Conservation (phyloP, 345 rosid species). For the Dimocarpus longan region DNA sequence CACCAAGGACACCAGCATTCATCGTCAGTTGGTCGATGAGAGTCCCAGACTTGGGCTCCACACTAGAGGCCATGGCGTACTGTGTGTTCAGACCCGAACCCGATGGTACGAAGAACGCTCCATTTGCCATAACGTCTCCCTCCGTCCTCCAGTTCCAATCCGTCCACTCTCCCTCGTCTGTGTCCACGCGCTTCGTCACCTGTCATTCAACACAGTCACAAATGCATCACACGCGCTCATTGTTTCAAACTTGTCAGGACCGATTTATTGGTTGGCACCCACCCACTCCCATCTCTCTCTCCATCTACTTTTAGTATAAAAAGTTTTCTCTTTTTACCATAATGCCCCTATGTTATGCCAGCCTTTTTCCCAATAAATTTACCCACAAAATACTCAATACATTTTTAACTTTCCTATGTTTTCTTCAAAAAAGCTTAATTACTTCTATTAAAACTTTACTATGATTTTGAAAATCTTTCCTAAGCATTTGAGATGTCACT, state of each 20-base stretch:
- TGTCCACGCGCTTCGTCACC: constrained; percentile 96
- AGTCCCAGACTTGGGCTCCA: constrained; percentile 71
- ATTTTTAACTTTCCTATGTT: too few relatives aligned
- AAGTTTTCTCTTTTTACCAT: neutral
- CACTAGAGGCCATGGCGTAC: constrained; percentile 73
- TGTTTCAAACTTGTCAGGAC: neutral
- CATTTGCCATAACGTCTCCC: constrained; percentile 85
- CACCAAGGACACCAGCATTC: constrained; percentile 82
- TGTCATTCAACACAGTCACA: constrained; percentile 10
- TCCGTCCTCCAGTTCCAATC: constrained; percentile 98
- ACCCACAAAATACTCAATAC: too few relatives aligned
- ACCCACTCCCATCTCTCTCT: neutral
- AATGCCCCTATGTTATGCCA: neutral
- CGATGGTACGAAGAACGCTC: constrained; percentile 94
- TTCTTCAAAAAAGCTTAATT: too few relatives aligned
- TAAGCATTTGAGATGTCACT: too few relatives aligned
- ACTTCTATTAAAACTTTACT: too few relatives aligned
- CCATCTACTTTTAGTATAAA: neutral
- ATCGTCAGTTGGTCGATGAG: constrained; percentile 65
- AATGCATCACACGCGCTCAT: neutral
- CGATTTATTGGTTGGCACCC: neutral
- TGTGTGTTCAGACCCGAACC: constrained; percentile 66
- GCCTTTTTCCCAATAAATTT: too few relatives aligned
- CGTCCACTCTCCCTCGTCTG: constrained; percentile 65
- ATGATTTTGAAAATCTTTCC: too few relatives aligned